A percentile compares a stretch with the other conserved stretches of the same genome.
Evolutionary conservation across 2,329 filamentous ascomycete species (phyloP).

Genomic region (Fusarium foetens): DNA sequence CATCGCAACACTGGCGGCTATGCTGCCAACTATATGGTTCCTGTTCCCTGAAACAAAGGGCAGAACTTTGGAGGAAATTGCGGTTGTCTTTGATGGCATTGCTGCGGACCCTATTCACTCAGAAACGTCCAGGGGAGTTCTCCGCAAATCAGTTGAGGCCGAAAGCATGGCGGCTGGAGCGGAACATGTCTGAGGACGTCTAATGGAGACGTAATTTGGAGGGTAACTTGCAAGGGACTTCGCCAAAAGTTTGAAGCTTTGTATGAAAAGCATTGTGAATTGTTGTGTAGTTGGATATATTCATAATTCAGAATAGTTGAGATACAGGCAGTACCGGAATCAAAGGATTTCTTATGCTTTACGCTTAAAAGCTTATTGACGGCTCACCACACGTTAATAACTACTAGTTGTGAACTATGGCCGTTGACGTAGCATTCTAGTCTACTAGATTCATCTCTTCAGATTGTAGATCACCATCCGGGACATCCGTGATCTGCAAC

Average conservation of each 20-base stretch:
- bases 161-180: background rate
- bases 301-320: too few species aligned
- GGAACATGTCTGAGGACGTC: background rate
- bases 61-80: constrained; percentile 27
- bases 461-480: background rate
- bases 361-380: background rate
- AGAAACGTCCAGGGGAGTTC: background rate
- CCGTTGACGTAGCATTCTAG: background rate
- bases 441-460: background rate
- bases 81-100: constrained; percentile 11
- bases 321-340: background rate
- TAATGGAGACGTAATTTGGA: accelerated
- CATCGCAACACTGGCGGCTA: constrained; percentile 5
- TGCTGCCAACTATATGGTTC: constrained; percentile 19
- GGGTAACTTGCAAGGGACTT: too few species aligned
- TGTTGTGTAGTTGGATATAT: background rate
- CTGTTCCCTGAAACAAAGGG: constrained; percentile 32
- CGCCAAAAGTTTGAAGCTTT: background rate
- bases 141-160: constrained; percentile 10
- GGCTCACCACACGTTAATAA: background rate
- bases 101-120: background rate
- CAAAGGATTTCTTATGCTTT: background rate
- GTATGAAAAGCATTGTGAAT: too few species aligned
- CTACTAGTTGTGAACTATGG: too few species aligned
- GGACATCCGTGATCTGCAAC: constrained; percentile 13